Evolutionary conservation across 2,329 filamentous ascomycete species (phyloP), one percentile per base, ranked within the genome.

Genomic region (Akanthomyces uredinophilus): DNA sequence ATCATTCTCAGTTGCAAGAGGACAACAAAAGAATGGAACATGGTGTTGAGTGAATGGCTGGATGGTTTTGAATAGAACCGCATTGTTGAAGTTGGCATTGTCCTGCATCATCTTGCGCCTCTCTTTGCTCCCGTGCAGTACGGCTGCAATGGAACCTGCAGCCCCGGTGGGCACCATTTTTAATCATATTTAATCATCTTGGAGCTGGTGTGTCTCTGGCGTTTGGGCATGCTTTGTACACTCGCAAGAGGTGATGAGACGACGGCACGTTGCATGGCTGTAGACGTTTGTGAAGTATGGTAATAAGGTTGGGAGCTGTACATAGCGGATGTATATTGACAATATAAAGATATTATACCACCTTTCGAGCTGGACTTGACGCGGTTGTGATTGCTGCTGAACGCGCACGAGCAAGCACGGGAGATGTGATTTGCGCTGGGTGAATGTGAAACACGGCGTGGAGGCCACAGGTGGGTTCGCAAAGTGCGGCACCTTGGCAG

Each of bases 61-160:
- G 8, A 47, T 60, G 57, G 57, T 60, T 60, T 60, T 60, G 58
- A 60, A 60, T 60, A 60, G 58, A 39, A 50, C 50, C 43, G 58
- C 29, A 16, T 52, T 35, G 58, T 32, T 20, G 24, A 50, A 41
- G 55, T 27, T 18, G n/a, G 37, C 6, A n/a, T 29, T 41, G 57
- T 22, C 37, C 22, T 51, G 47, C 47, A 35, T 46, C 56, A 49
- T 57, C 44, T 29, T 60, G 44, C 37, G 22, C 22, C 16, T 16
- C 50, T 60, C 37, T 60, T 35, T 41, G 24, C 16, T 50, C 22
- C 22, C 24, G 18, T 4, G 35, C 55, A 39, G 43, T 14, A 14
- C 32, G 11, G 11, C 55, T 50, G 55, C 46, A 32, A 46, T 20
- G 41, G 11, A 16, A 20, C 8, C 8, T 47, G 41, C 41, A 35